These are phyloP conservation scores for Asclepias syriaca DNA, from an alignment of 257 asterid species.

Conservation along the genomic window DNA sequence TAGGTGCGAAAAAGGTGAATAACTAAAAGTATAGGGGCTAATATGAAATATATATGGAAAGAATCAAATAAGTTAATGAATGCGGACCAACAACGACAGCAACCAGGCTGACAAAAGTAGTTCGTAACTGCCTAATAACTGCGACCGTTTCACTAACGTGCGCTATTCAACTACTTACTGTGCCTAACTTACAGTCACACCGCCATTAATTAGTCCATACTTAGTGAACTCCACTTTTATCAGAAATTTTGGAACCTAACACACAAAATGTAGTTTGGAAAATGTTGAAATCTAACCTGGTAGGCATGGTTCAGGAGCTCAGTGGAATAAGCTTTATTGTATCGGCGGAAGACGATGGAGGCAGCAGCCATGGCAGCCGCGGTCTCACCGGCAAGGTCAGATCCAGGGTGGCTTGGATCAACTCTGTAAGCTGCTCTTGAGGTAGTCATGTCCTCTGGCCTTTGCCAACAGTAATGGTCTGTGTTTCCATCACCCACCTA, in stretches of 20 bases:
- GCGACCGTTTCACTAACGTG: constrained; percentile 18
- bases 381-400: constrained; percentile 94
- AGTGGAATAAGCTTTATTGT: constrained; percentile 56
- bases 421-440: constrained; percentile 71
- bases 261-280: not conserved
- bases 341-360: constrained; percentile 73
- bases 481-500: constrained; percentile 96
- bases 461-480: constrained; percentile 92
- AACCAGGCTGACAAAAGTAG: constrained; percentile 26
- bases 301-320: constrained; percentile 70
- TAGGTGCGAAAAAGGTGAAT: not conserved
- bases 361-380: constrained; percentile 99
- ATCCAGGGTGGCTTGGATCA: constrained; percentile 78
- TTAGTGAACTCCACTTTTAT: not conserved
- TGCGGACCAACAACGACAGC: constrained; percentile 23
- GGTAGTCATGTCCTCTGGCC: constrained; percentile 96
- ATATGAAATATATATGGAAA: not conserved
- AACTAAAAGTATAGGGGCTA: not conserved
- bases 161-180: constrained; percentile 14
- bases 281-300: constrained; percentile 44
- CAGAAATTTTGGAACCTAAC: not conserved
- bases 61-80: not conserved
- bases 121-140: constrained; percentile 29
- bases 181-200: not conserved
- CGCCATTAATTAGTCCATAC: not conserved